Conservation (phyloP, 331 rosid genomes). For the Pyracantha coccinea region DNA sequence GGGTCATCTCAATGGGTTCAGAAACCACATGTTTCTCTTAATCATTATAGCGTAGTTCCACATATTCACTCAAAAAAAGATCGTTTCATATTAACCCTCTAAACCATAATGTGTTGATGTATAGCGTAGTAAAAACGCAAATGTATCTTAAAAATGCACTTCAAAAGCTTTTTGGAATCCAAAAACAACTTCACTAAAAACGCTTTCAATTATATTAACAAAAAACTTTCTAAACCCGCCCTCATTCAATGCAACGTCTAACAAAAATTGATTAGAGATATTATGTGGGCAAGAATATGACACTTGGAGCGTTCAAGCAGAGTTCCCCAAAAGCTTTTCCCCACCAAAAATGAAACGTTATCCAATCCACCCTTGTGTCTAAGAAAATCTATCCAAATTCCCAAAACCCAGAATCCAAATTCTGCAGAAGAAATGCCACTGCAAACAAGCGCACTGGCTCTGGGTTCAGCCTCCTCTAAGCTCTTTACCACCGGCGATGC, state of each 20-base stretch:
- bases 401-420: not conserved
- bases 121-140: too few species aligned
- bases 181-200: rapidly evolving
- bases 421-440: slow-evolving; percentile 27
- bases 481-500: slow-evolving; percentile 25
- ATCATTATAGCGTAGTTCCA: too few species aligned
- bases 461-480: slow-evolving; percentile 30
- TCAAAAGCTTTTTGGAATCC: rapidly evolving
- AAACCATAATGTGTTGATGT: too few species aligned
- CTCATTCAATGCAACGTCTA: not conserved
- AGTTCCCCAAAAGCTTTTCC: not conserved
- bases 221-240: too few species aligned
- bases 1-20: too few species aligned
- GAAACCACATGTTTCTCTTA: too few species aligned
- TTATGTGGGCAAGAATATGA: slow-evolving; percentile 1
- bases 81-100: too few species aligned
- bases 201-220: too few species aligned
- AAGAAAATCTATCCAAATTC: not conserved
- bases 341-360: not conserved
- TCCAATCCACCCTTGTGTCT: not conserved
- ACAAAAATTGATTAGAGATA: not conserved
- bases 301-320: slow-evolving; percentile 3
- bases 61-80: too few species aligned
- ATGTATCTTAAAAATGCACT: too few species aligned
- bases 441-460: slow-evolving; percentile 35